Base-by-base conservation (phyloP, 495 filamentous ascomycete genomes). In the Polyplosphaeria fusca region DNA sequence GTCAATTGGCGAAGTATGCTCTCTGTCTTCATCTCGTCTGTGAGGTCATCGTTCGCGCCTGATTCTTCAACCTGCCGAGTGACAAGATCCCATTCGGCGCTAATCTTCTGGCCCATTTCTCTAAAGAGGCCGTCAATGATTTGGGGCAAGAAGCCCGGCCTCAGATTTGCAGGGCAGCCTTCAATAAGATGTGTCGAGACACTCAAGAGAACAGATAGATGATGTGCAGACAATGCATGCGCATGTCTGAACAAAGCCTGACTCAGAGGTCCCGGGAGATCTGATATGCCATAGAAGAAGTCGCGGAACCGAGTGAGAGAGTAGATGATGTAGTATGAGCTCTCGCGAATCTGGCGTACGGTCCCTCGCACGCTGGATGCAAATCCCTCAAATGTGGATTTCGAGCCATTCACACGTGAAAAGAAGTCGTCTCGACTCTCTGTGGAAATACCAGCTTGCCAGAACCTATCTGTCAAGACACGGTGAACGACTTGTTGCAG, bases 381-480 rank as follows among this genome's bases (percentile, higher is more conserved):
- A 48, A 97, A 86, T 0, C 93, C 93, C 72, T 99, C 93, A 35
- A 96, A 78, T 0, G 91, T 95, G 41, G 79, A 78, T 72, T 89
- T 93, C 30, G 95, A 96, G 22, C 86, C 84, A 9, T 86, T 84
- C 26, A 99, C 91, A 38, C 86, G 81, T 38, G 93, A 88, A 70
- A 96, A 97, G 67, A 99, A 99, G 28, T 96, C 90, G 47, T 97
- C 93, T 63, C 90, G 86, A 61, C 87, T 96, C 23, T 95, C 93
- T 59, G 80, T 87, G 0, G 93, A 96, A 37, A 99, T 99, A 14
- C 93, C 93, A 14, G 92, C 87, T 79, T 99, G 93, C 93, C 93
- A 99, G 67, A 99, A 97, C 22, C 93, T 86, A 73, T 99, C 93
- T 1, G 90, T 95, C 16, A 99, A 74, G 42, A 96, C 88, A 4